A percentile compares a stretch with the other conserved stretches of the same genome.
These are phyloP conservation scores for Eleusine indica DNA, from an alignment of 176 grass and related monocot species.

Conservation along the genomic window DNA sequence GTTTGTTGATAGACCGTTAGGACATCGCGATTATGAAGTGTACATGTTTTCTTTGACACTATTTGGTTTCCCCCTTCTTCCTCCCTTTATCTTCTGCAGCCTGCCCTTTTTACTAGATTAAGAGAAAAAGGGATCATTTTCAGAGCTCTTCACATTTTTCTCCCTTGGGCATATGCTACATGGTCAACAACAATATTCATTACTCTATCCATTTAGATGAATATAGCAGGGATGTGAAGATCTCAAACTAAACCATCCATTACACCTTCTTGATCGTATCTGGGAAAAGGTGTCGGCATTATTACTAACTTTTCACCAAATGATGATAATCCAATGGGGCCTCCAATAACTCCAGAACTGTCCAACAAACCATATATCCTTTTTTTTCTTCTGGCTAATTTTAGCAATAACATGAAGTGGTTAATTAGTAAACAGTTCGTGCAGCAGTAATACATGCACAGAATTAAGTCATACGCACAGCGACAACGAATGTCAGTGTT, in stretches of 20 bases:
- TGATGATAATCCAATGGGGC: conserved; percentile 19
- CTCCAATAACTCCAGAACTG: neutral
- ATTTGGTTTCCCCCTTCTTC: neutral
- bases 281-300: conserved; percentile 38
- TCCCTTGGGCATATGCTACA: neutral
- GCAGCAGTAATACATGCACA: no score
- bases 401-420: no score
- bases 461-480: no score
- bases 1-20: neutral
- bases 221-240: conserved; percentile 1
- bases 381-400: no score
- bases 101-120: neutral
- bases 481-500: no score
- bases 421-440: no score
- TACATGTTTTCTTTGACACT: neutral
- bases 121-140: neutral
- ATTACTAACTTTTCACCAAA: conserved; percentile 35
- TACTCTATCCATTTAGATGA: neutral
- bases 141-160: neutral
- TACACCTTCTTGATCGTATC: conserved; percentile 22
- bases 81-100: neutral
- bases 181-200: neutral
- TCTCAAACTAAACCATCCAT: conserved; percentile 36
- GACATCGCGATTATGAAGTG: no score
- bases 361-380: neutral